These are phyloP conservation scores for Dacryopinax primogenitus DNA, from an alignment of 768 basidiomycete genomes.

Conservation along the genomic window DNA sequence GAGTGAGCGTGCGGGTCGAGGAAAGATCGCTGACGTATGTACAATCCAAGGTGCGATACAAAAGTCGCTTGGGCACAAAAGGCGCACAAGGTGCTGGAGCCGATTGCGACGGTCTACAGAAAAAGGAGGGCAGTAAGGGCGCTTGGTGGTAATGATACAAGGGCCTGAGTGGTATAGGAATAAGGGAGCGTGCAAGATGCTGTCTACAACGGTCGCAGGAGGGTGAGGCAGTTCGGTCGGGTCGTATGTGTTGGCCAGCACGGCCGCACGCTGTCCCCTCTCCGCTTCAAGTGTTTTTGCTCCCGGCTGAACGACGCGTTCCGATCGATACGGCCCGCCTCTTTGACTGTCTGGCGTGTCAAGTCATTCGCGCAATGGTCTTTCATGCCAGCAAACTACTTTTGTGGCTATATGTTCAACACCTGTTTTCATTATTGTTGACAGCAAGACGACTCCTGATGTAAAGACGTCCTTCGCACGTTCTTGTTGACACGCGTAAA, in stretches of 20 bases:
- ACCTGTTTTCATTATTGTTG: background rate
- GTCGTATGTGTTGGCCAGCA: conserved; percentile 9
- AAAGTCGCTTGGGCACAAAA: too few relatives aligned
- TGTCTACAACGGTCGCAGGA: conserved; percentile 4
- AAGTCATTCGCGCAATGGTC: background rate
- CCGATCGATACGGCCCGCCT: background rate
- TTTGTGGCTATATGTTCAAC: background rate
- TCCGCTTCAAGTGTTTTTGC: conserved; percentile 8
- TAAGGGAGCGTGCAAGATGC: background rate
- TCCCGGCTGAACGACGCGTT: conserved; percentile 5
- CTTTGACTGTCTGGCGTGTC: background rate
- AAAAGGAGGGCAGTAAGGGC: background rate
- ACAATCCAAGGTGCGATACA: too few relatives aligned
- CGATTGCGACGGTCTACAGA: background rate
- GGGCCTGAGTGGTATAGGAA: background rate
- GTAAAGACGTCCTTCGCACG: background rate
- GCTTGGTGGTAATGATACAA: background rate
- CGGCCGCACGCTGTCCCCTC: conserved; percentile 1
- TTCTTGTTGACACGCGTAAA: background rate
- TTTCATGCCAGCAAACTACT: background rate
- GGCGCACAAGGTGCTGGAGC: background rate
- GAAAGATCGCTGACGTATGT: too few relatives aligned
- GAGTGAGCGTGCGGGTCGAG: background rate
- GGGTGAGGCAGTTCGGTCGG: background rate
- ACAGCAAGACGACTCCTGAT: background rate